Evolutionary conservation across 2,329 filamentous ascomycete genomes (phyloP), one percentile per base, ranked within the genome.

Genomic region (Chrysoporthe deuterocubensis): DNA sequence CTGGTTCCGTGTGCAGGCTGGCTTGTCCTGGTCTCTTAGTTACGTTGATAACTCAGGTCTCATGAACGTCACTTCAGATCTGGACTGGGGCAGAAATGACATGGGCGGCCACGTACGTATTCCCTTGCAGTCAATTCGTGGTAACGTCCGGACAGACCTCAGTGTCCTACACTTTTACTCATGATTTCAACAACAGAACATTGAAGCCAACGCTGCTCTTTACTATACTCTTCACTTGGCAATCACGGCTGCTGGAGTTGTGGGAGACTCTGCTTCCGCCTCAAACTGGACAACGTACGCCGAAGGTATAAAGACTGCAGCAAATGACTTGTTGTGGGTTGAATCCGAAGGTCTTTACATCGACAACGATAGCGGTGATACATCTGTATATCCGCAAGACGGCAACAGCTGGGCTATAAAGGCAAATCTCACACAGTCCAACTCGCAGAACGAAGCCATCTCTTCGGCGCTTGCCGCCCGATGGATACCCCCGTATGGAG

Each of bases 71-170:
- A 83, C 81, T 8, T 80, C 81, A n/a, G 76, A 76, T 9, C 74
- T 80, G 21, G 84, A 86, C 71, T 86, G 84, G 84, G 81, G 82
- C 9, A 76, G 83, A n/a, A 84, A 81, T 72, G 79, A 81, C 18
- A 82, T 84, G 71, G 81, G 80, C 14, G 82, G 80, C 66, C 82
- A 84, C 68, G 62, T 65, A n/a, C 58, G 66, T 44, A 57, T 40
- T 4, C 21, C 18, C 9, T 9, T 57, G 34, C 34, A 32, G 50
- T 14, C 50, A 26, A 8, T 7, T 2, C 4, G 32, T 32, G 21
- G 5, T 11, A 54, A 4, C 6, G 11, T 14, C 50, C 21, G 32
- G 2, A 13, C 32, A 13, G 2, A 34, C 21, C 1, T 54, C 26
- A 13, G 21, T 32, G 21, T 14, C 4, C 2, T 54, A 26, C 11